A percentile compares a stretch with the other conserved stretches of the same genome.
phyloP scores from a whole-genome alignment of 176 grass and related monocot genomes.

The Themeda triandra region DNA sequence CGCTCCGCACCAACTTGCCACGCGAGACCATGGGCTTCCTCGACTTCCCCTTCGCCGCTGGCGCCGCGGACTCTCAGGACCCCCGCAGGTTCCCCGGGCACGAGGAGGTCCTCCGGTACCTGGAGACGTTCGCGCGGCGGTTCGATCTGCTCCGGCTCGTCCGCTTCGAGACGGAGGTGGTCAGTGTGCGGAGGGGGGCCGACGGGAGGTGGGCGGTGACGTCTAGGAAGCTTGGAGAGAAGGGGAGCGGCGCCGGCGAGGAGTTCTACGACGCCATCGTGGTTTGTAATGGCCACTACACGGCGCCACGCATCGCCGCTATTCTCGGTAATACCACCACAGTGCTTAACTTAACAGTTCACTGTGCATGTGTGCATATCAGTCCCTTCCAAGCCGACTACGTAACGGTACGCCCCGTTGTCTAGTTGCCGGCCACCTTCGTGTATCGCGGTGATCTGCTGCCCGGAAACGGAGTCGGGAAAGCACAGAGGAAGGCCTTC shows the following conservation, averaged over 20 bases:
- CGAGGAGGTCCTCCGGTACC: slow-evolving; percentile 76
- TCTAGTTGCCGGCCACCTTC: too few species aligned
- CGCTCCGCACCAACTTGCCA: slow-evolving; percentile 80
- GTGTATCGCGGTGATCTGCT: too few species aligned
- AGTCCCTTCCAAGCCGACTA: too few species aligned
- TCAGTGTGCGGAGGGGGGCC: slow-evolving; percentile 24
- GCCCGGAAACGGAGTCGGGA: too few species aligned
- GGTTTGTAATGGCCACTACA: slow-evolving; percentile 71
- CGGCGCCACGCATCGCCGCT: slow-evolving; percentile 46
- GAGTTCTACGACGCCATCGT: slow-evolving; percentile 65
- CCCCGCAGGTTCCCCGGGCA: slow-evolving; percentile 66
- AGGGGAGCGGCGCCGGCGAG: slow-evolving; percentile 23
- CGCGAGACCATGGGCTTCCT: slow-evolving; percentile 85
- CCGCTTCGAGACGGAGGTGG: slow-evolving; percentile 67
- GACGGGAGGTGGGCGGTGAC: slow-evolving; percentile 57
- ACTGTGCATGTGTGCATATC: too few species aligned
- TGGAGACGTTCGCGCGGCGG: slow-evolving; percentile 62
- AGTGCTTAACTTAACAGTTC: too few species aligned
- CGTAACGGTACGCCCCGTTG: too few species aligned
- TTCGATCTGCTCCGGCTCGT: slow-evolving; percentile 56
- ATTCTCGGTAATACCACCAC: slow-evolving; percentile 42
- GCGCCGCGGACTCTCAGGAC: slow-evolving; percentile 15
- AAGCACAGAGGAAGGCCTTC: too few species aligned
- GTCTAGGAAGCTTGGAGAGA: slow-evolving; percentile 49
- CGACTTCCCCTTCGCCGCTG: slow-evolving; percentile 73